A percentile compares a stretch with the other conserved stretches of the same genome.
Evolutionary conservation across 805 yeast species (phyloP).

Genomic region (Pichia cephalocereana): DNA sequence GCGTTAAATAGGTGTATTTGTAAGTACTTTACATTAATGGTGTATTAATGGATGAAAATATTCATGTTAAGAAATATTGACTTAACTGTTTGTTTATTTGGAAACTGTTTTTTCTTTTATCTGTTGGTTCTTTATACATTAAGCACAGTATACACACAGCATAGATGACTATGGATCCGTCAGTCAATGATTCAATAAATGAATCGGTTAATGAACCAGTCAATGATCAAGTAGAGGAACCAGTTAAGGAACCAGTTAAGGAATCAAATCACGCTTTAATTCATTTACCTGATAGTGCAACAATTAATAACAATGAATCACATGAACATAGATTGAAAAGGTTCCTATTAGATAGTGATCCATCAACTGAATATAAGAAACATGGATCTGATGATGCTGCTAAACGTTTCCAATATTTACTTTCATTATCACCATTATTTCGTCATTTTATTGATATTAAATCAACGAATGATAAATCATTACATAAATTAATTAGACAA

Average conservation of each 20-base stretch:
- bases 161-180: too few relatives aligned
- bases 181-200: too few relatives aligned
- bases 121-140: too few relatives aligned
- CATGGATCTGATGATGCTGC: constrained; percentile 53
- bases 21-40: too few relatives aligned
- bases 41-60: too few relatives aligned
- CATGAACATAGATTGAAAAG: constrained; percentile 35
- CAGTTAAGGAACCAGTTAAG: not conserved
- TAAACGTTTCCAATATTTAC: constrained; percentile 67
- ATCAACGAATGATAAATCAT: constrained; percentile 67
- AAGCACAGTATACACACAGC: too few relatives aligned
- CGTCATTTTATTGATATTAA: constrained; percentile 79
- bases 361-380: constrained; percentile 46
- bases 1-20: too few relatives aligned
- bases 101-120: too few relatives aligned
- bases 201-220: too few relatives aligned
- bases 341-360: constrained; percentile 43
- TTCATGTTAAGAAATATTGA: too few relatives aligned
- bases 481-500: constrained; percentile 50
- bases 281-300: constrained; percentile 1
- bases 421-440: constrained; percentile 78
- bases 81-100: too few relatives aligned
- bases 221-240: too few relatives aligned
- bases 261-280: not conserved
- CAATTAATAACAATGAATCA: constrained; percentile 16